Evolutionary conservation across 768 basidiomycete species (phyloP), one percentile per base, ranked within the genome.

Genomic region (Hygrocybe punicea): DNA sequence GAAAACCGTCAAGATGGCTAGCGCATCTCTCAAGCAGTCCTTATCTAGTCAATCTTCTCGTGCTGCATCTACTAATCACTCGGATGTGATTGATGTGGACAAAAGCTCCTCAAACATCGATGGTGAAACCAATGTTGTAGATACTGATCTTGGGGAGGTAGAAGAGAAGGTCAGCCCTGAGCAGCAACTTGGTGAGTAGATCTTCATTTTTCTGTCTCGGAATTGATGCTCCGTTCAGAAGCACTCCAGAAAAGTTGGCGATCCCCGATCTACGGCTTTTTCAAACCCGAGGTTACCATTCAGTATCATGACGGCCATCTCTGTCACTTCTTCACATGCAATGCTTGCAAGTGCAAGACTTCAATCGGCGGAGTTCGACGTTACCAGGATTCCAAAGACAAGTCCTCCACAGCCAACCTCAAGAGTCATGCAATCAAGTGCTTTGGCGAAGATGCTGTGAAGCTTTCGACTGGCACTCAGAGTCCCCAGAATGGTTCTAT

Each of bases 181-280:
- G n/a, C n/a, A n/a, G n/a, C n/a, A n/a, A n/a, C n/a, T n/a, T n/a
- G n/a, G n/a, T n/a, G n/a, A 29, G 8, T 29, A 29, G 8, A 29
- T 29, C 29, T 29, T 29, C 29, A 29, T 29, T 29, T 4, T 4
- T 4, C 8, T 4, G 4, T 29, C 29, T n/a, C n/a, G n/a, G n/a
- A n/a, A n/a, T n/a, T n/a, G n/a, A n/a, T n/a, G n/a, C n/a, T n/a
- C n/a, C n/a, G n/a, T 21, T 24, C 49, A 69, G 67, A 58, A 7
- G 17, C 44, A 14, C 35, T 66, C 8, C 46, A 21, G 47, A 62
- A 70, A 62, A 68, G 58, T 1, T 71, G 68, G 69, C 60, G 44
- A 13, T 60, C 69, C n/a, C 61, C 60, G 0, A 57, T 72, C 2
- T 72, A 72, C 52, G 64, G 58, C 0, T 72, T 70, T 55, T 71